Conservation (phyloP, 2,329 filamentous ascomycete species). For the Colletotrichum costaricense region DNA sequence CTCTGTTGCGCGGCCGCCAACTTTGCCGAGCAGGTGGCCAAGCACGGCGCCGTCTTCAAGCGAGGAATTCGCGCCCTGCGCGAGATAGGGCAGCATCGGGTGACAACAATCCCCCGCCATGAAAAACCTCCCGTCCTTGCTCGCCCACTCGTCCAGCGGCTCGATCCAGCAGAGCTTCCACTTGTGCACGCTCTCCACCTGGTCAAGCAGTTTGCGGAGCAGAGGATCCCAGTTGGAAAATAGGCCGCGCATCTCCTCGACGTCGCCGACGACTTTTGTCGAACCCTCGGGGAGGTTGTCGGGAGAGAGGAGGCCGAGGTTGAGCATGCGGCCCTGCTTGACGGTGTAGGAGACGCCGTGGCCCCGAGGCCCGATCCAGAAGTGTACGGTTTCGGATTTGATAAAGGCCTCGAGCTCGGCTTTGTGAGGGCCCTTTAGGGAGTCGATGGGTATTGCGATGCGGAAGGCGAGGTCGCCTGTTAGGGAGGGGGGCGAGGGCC, state of each 20-base stretch:
- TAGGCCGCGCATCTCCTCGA: constrained; percentile 47
- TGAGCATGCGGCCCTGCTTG: constrained; percentile 54
- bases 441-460: constrained; percentile 58
- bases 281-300: constrained; percentile 33
- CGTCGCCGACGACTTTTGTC: constrained; percentile 42
- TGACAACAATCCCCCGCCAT: constrained; percentile 58
- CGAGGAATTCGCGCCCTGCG: constrained; percentile 51
- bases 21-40: constrained; percentile 34
- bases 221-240: constrained; percentile 50
- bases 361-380: constrained; percentile 63
- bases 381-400: constrained; percentile 59
- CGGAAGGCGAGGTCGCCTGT: constrained; percentile 69
- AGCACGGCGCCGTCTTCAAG: constrained; percentile 35
- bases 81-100: constrained; percentile 61
- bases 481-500: constrained; percentile 55
- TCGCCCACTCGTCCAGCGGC: constrained; percentile 53
- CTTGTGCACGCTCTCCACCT: constrained; percentile 54
- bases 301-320: constrained; percentile 47
- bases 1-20: background rate
- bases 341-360: constrained; percentile 63
- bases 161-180: constrained; percentile 58
- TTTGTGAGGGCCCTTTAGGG: constrained; percentile 54
- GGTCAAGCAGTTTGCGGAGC: constrained; percentile 47
- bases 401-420: constrained; percentile 56
- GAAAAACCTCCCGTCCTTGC: constrained; percentile 50